Evolutionary conservation across 169 alveolate genomes (phyloP).

Genomic region (Miamiensis avidus): DNA sequence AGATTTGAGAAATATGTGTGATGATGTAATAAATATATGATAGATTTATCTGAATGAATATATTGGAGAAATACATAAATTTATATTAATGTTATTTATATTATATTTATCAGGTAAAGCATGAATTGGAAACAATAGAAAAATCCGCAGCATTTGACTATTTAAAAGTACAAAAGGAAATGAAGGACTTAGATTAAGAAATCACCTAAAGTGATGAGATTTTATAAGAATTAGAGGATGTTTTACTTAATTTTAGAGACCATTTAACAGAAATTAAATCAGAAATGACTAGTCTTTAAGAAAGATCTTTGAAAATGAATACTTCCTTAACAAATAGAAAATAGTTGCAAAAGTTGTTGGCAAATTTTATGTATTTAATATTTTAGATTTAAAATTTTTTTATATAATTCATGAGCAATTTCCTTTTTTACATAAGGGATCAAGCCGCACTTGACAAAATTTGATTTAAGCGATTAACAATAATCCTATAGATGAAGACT

Average conservation of each 20-base stretch:
- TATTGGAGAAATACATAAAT: neutral
- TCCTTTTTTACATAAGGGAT: too few species aligned
- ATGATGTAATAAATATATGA: constrained; percentile 18
- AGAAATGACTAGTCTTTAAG: constrained; percentile 46
- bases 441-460: constrained; percentile 42
- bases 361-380: constrained; percentile 32
- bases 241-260: constrained; percentile 42
- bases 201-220: constrained; percentile 39
- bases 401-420: too few species aligned
- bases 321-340: constrained; percentile 47
- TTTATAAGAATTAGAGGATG: constrained; percentile 42
- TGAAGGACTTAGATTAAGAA: constrained; percentile 46
- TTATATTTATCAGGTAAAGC: neutral
- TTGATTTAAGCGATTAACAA: constrained; percentile 43
- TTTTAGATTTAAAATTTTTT: too few species aligned
- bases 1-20: constrained; percentile 49
- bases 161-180: constrained; percentile 48
- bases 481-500: constrained; percentile 33
- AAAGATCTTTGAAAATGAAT: constrained; percentile 42
- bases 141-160: constrained; percentile 49
- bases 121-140: constrained; percentile 40
- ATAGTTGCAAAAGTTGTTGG: constrained; percentile 24
- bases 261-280: constrained; percentile 45
- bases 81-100: too few species aligned
- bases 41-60: neutral